Percentiles rank a stretch among this genome's conserved stretches.
phyloP scores from a whole-genome alignment of 257 asterid species.

The Solanum ahanhuiri region DNA sequence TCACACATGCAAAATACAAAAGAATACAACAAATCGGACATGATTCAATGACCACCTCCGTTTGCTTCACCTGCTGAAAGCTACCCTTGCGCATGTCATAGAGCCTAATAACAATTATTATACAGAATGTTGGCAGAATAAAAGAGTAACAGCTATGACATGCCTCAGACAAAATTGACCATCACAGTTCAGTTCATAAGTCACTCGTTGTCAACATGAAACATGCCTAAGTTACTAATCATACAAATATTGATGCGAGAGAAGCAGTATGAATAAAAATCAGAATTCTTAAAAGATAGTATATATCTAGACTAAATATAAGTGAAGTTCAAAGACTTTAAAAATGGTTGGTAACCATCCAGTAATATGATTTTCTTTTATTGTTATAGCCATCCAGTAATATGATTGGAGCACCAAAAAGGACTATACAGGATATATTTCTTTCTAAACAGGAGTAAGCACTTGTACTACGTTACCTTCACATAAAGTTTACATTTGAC shows the following conservation, averaged over 20 bases:
- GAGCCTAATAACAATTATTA: neutral
- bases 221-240: neutral
- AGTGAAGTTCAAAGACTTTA: neutral
- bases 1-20: neutral
- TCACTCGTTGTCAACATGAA: neutral
- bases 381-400: neutral
- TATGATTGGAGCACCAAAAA: neutral
- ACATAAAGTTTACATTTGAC: slow-evolving; percentile 89
- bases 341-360: neutral
- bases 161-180: neutral
- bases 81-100: neutral
- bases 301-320: neutral
- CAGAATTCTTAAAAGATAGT: neutral
- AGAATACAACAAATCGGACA: neutral
- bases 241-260: neutral
- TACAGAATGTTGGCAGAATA: neutral
- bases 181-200: neutral
- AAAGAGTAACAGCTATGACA: neutral
- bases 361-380: neutral
- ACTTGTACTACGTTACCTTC: slow-evolving; percentile 35
- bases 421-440: neutral
- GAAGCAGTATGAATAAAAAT: neutral
- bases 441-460: neutral
- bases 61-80: neutral
- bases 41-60: neutral